Conservation (phyloP, 495 filamentous ascomycete species). For the Podospora conica region DNA sequence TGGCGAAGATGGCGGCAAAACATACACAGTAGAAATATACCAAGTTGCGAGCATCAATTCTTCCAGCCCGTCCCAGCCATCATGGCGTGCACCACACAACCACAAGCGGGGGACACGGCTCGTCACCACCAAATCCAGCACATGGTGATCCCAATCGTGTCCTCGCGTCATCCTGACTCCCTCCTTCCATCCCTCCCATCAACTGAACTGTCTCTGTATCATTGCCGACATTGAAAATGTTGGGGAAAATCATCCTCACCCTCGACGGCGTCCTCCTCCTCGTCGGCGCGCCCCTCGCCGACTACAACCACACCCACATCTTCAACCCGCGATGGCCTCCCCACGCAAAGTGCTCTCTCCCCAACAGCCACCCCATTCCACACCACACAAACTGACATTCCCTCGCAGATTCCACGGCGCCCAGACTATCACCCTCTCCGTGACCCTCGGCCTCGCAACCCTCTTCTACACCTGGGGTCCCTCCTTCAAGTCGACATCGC, state of each 20-base stretch:
- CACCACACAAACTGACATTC: not conserved
- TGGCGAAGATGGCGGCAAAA: too few relatives aligned
- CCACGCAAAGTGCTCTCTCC: conserved; percentile 41
- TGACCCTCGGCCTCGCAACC: conserved; percentile 39
- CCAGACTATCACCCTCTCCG: conserved; percentile 48
- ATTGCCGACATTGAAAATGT: conserved; percentile 20
- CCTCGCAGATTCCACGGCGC: conserved; percentile 47
- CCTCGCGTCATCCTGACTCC: too few relatives aligned
- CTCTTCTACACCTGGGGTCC: conserved; percentile 45
- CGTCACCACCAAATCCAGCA: not conserved
- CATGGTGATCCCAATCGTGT: not conserved
- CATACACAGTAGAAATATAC: too few relatives aligned
- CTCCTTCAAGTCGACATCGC: conserved; percentile 10
- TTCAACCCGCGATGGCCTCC: conserved; percentile 51
- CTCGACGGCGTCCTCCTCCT: conserved; percentile 36
- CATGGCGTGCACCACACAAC: not conserved
- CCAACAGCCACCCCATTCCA: not conserved
- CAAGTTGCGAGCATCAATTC: too few relatives aligned
- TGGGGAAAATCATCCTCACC: conserved; percentile 42
- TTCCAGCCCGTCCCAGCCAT: too few relatives aligned
- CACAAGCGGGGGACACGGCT: not conserved
- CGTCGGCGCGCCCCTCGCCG: conserved; percentile 39
- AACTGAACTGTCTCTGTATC: not conserved
- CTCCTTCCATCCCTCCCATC: too few relatives aligned
- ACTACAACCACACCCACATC: conserved; percentile 49